These are phyloP conservation scores for Colletotrichum ledebouriae DNA, from an alignment of 2,329 filamentous ascomycete species.

Conservation along the genomic window DNA sequence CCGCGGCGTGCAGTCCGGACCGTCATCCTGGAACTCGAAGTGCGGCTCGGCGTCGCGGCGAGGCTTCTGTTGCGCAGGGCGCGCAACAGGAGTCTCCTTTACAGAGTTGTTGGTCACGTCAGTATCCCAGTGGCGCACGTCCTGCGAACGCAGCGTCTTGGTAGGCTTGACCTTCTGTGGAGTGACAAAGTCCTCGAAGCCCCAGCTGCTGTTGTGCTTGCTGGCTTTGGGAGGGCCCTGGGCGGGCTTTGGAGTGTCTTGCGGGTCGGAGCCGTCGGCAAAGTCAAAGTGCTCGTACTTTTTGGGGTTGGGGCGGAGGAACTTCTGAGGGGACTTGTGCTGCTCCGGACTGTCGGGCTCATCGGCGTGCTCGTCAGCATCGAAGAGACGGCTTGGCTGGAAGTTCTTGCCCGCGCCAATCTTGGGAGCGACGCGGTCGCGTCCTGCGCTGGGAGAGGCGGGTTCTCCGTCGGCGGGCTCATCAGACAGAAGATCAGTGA, in stretches of 20 bases:
- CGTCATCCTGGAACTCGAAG: constrained; percentile 86
- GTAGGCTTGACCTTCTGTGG: constrained; percentile 78
- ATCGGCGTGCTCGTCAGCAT: constrained; percentile 61
- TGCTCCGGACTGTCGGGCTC: constrained; percentile 59
- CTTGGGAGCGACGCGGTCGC: constrained; percentile 67
- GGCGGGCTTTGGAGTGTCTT: constrained; percentile 60
- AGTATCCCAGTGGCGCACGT: constrained; percentile 84
- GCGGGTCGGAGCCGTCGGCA: constrained; percentile 71
- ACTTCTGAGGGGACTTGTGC: constrained; percentile 56
- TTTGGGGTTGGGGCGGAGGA: constrained; percentile 76
- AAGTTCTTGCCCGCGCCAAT: constrained; percentile 72
- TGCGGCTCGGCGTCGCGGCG: constrained; percentile 86
- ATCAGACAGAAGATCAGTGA: constrained; percentile 79
- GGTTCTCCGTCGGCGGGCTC: constrained; percentile 57
- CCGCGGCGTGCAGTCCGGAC: constrained; percentile 65
- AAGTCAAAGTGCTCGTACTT: constrained; percentile 92
- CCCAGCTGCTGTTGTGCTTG: constrained; percentile 83
- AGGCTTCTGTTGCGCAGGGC: constrained; percentile 71
- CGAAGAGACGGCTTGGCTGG: constrained; percentile 74
- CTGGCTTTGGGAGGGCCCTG: constrained; percentile 61
- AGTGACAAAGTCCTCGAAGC: constrained; percentile 88
- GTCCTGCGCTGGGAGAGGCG: constrained; percentile 53
- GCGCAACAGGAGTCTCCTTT: constrained; percentile 68
- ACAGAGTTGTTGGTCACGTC: constrained; percentile 70
- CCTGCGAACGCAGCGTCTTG: constrained; percentile 73